Base-by-base conservation (phyloP, 371 early-diverging fungal species). In the Umbelopsis sp. region DNA sequence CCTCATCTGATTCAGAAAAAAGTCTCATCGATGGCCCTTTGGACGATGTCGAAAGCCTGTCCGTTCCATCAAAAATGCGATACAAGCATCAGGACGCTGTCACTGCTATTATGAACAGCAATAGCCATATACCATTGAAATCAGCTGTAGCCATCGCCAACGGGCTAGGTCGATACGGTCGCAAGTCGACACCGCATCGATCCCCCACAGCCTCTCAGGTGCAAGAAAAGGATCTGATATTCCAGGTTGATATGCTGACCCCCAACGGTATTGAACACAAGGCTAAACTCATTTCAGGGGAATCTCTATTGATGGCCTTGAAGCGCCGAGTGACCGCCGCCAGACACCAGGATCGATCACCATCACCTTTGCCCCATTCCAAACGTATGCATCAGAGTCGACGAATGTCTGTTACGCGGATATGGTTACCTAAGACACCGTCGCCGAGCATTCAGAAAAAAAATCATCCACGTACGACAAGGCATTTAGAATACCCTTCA, bases 231-330 rank as follows among this genome's bases (percentile, higher is more conserved):
- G 64, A 46, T 64, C 45, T 64, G 1, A 25, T 46, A 8, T 64
- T 64, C 20, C 44, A 64, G 14, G 7, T 64, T 11, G 46, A 64
- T 41, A 45, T 64, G 22, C 16, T 11, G 44, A 64, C 45, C n/a
- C 46, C 45, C 14, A 22, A 46, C 6, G 45, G 46, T 8, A 44
- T 46, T 18, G 24, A 44, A 64, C 35, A 24, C 64, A 38, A 24
- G 8, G n/a, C 44, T 22, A 64, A 57, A 57, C 37, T 57, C 35
- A 57, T 57, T 35, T 57, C 57, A 10, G 57, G 57, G 16, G 57
- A 57, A 57, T 57, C 57, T 35, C 35, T 57, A 35, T 57, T 57
- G 9, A 57, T 57, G 57, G 64, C 46, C 5, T 45, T 64, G 45
- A 64, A 64, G 22, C 45, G 45, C 44, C 45, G 45, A 10, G 46